Evolutionary conservation across 1,139 yeast species (phyloP).

Genomic region (Lodderomyces parapsilosis): DNA sequence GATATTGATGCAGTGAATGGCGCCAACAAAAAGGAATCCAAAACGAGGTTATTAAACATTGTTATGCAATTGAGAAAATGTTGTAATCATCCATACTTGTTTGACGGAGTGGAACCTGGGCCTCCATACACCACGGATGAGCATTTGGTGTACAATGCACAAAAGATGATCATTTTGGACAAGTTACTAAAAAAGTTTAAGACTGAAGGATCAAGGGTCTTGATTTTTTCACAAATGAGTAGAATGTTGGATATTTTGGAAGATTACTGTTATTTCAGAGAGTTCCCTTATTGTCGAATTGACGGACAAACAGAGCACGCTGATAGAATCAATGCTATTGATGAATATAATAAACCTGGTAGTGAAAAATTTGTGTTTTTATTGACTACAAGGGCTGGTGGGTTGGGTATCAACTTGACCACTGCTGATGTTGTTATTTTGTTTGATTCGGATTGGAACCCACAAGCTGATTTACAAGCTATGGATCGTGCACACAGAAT

Average conservation of each 20-base stretch:
- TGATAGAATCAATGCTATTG: slow-evolving; percentile 73
- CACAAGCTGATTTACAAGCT: slow-evolving; percentile 84
- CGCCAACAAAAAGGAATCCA: slow-evolving; percentile 70
- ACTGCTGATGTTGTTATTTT: slow-evolving; percentile 73
- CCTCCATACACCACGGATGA: slow-evolving; percentile 85
- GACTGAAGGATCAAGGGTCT: slow-evolving; percentile 70
- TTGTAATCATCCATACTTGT: slow-evolving; percentile 79
- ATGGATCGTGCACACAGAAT: slow-evolving; percentile 90
- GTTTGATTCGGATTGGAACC: slow-evolving; percentile 84
- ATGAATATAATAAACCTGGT: slow-evolving; percentile 70
- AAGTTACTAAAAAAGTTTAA: slow-evolving; percentile 60
- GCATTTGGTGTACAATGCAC: slow-evolving; percentile 70
- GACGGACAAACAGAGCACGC: slow-evolving; percentile 82
- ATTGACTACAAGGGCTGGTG: slow-evolving; percentile 82
- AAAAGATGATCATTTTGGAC: slow-evolving; percentile 71
- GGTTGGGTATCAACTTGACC: slow-evolving; percentile 79
- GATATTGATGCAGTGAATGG: slow-evolving; percentile 86
- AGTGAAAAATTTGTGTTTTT: slow-evolving; percentile 69
- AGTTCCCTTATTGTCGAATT: slow-evolving; percentile 68
- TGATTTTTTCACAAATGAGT: slow-evolving; percentile 81
- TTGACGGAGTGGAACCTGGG: slow-evolving; percentile 87
- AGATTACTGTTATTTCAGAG: slow-evolving; percentile 71
- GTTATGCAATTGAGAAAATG: slow-evolving; percentile 85
- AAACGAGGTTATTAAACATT: slow-evolving; percentile 70
- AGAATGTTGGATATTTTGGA: slow-evolving; percentile 76